These are phyloP conservation scores for Podospora sp. DNA, from an alignment of 495 filamentous ascomycete species.

Conservation along the genomic window DNA sequence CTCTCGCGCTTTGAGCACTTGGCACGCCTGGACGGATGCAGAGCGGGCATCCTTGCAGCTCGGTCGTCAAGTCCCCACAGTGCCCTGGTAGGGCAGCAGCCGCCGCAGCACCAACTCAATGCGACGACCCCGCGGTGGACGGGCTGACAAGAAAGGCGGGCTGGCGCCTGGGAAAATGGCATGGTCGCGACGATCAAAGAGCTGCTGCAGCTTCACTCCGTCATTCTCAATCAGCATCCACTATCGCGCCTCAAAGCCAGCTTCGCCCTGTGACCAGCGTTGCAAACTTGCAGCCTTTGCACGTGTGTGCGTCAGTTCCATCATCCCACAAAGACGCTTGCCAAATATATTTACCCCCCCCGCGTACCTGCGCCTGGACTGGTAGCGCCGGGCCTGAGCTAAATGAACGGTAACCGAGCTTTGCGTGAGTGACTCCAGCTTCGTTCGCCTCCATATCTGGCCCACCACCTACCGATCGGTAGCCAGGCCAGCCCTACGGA, in stretches of 20 bases:
- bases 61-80: not conserved
- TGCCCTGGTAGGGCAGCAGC: not conserved
- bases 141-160: constrained; percentile 5
- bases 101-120: not conserved
- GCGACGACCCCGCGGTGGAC: constrained; percentile 5
- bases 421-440: constrained; percentile 10
- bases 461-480: too few relatives aligned
- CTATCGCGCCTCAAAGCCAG: not conserved
- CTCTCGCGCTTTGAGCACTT: not conserved
- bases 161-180: constrained; percentile 1
- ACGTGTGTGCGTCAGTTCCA: not conserved
- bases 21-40: not conserved
- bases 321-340: not conserved
- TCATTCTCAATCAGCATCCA: not conserved
- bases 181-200: not conserved
- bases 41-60: not conserved
- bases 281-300: not conserved
- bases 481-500: not conserved
- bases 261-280: not conserved
- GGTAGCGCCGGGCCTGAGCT: not conserved
- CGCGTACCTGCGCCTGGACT: not conserved
- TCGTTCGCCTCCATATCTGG: not conserved
- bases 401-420: constrained; percentile 6
- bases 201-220: not conserved
- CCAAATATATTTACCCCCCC: not conserved